Evolutionary conservation across 2,329 filamentous ascomycete species (phyloP).

Genomic region (Emergomyces orientalis): DNA sequence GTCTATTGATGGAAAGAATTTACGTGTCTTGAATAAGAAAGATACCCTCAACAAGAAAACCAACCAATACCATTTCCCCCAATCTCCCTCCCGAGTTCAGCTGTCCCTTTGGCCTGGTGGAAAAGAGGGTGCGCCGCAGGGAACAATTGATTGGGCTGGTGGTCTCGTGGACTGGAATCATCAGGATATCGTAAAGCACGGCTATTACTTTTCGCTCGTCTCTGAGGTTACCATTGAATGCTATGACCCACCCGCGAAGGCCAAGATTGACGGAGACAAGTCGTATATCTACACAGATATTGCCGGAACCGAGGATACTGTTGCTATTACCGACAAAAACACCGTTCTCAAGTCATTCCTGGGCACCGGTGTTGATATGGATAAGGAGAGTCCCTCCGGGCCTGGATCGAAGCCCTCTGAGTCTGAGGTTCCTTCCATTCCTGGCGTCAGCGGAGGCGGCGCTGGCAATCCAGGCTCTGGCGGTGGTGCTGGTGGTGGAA

Average conservation of each 20-base stretch:
- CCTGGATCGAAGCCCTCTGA: slow-evolving; percentile 19
- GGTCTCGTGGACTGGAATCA: slow-evolving; percentile 81
- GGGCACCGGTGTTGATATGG: slow-evolving; percentile 71
- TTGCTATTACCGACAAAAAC: slow-evolving; percentile 63
- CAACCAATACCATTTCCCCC: slow-evolving; percentile 77
- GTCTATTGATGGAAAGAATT: slow-evolving; percentile 71
- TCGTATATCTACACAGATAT: slow-evolving; percentile 67
- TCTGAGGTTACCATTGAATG: slow-evolving; percentile 72
- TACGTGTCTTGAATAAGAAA: slow-evolving; percentile 63
- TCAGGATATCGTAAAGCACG: slow-evolving; percentile 66
- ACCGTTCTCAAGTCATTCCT: slow-evolving; percentile 71
- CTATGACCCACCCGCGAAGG: slow-evolving; percentile 70
- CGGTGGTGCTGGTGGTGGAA: slow-evolving; percentile 16
- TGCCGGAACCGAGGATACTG: slow-evolving; percentile 62
- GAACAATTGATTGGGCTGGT: slow-evolving; percentile 86
- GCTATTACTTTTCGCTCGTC: slow-evolving; percentile 82
- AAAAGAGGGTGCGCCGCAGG: slow-evolving; percentile 63
- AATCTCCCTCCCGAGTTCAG: slow-evolving; percentile 83
- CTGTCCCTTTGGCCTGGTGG: slow-evolving; percentile 95
- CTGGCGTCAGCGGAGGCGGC: slow-evolving; percentile 27
- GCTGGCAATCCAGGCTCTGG: slow-evolving; percentile 21
- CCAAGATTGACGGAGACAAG: slow-evolving; percentile 47
- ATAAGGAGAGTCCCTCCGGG: slow-evolving; percentile 37
- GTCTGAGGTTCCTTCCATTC: slow-evolving; percentile 24
- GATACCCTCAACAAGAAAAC: slow-evolving; percentile 80